A percentile compares a stretch with the other conserved stretches of the same genome.
Conservation (phyloP, 2,329 filamentous ascomycete genomes). For the Neurospora sp. region DNA sequence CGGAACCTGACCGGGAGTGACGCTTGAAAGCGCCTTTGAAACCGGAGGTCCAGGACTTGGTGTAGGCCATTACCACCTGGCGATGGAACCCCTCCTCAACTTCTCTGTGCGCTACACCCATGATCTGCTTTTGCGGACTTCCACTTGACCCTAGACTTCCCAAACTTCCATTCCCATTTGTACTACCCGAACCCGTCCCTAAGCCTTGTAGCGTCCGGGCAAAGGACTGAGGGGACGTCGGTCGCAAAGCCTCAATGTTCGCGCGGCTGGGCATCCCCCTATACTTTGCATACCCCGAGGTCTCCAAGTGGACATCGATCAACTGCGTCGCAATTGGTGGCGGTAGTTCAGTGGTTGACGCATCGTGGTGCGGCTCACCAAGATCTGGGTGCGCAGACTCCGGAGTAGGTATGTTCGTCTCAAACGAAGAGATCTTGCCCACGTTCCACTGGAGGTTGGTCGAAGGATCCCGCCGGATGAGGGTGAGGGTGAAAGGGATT, state of each 20-base stretch:
- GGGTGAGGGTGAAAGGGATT: constrained; percentile 44
- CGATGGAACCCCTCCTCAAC: constrained; percentile 35
- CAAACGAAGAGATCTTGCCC: constrained; percentile 51
- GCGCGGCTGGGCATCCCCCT: constrained; percentile 35
- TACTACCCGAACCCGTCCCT: neutral
- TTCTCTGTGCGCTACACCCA: neutral
- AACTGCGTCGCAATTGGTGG: constrained; percentile 21
- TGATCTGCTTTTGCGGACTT: neutral
- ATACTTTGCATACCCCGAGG: constrained; percentile 48
- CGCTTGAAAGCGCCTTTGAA: constrained; percentile 35
- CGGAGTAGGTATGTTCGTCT: constrained; percentile 28
- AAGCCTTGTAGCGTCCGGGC: constrained; percentile 3
- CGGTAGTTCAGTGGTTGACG: neutral
- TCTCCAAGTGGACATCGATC: constrained; percentile 44
- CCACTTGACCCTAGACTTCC: neutral
- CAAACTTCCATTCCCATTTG: neutral
- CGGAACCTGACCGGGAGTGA: constrained; percentile 22
- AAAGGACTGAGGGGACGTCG: constrained; percentile 10
- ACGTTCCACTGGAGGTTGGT: constrained; percentile 68
- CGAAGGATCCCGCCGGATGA: constrained; percentile 65
- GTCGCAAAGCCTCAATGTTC: constrained; percentile 23
- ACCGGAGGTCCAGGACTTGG: constrained; percentile 38
- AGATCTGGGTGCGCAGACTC: constrained; percentile 17
- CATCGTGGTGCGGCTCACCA: constrained; percentile 12
- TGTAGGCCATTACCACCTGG: constrained; percentile 49